Conservation (phyloP, 1,139 yeast species). For the Pichiaceae sp. region DNA sequence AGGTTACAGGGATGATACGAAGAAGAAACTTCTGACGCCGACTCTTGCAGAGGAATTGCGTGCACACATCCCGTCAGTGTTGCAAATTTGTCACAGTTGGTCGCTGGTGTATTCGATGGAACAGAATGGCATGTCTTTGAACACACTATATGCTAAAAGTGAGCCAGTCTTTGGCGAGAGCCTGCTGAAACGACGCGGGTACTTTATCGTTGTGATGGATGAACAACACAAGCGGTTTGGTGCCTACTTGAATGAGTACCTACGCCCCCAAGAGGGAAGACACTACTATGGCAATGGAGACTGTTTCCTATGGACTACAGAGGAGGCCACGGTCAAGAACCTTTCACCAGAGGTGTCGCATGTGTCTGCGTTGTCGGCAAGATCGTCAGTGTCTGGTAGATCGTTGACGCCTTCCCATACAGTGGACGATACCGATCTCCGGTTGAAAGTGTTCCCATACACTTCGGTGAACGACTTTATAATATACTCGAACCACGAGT, state of each 20-base stretch:
- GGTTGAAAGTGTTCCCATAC: constrained; percentile 78
- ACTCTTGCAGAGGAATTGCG: constrained; percentile 72
- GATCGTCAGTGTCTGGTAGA: neutral
- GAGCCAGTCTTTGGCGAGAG: constrained; percentile 18
- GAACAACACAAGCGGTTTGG: constrained; percentile 64
- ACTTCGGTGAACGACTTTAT: constrained; percentile 86
- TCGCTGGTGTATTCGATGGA: constrained; percentile 69
- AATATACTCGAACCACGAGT: constrained; percentile 71
- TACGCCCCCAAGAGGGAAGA: constrained; percentile 60
- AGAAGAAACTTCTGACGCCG: constrained; percentile 43
- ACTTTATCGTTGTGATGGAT: constrained; percentile 63
- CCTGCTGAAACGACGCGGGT: constrained; percentile 46
- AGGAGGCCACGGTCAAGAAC: constrained; percentile 25
- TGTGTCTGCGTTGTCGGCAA: neutral
- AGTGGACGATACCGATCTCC: constrained; percentile 22
- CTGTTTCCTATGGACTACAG: constrained; percentile 82
- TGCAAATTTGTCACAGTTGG: constrained; percentile 78
- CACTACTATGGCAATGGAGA: constrained; percentile 92
- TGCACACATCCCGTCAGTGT: constrained; percentile 62
- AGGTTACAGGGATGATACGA: constrained; percentile 56
- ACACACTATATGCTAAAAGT: constrained; percentile 49
- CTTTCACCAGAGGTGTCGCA: constrained; percentile 5
- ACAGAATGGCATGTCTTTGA: constrained; percentile 84
- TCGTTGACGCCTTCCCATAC: constrained; percentile 4
- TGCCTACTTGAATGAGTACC: constrained; percentile 68